A percentile compares a stretch with the other conserved stretches of the same genome.
Evolutionary conservation across 2,329 filamentous ascomycete genomes (phyloP).

Genomic region (Lomentospora prolificans): DNA sequence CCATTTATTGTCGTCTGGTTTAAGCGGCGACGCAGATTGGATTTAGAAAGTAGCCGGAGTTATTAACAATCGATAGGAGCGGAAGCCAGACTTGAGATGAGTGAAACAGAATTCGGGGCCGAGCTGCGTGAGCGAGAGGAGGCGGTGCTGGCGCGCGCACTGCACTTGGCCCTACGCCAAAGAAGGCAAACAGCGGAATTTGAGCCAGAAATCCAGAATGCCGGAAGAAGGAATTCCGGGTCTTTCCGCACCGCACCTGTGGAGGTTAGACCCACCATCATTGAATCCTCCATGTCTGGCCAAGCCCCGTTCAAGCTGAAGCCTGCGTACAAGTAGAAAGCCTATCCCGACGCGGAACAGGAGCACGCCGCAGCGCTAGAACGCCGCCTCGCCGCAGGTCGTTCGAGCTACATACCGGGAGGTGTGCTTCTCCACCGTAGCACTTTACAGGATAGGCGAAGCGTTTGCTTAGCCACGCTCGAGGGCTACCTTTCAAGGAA

Average conservation of each 20-base stretch:
- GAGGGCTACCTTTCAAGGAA: no score
- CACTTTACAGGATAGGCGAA: background rate
- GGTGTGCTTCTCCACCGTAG: no score
- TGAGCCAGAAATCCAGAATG: background rate
- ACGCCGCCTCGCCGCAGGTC: no score
- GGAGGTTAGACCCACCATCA: background rate
- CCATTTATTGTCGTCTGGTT: no score
- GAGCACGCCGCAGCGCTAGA: no score
- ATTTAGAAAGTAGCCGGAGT: no score
- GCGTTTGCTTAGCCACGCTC: background rate
- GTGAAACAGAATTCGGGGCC: no score
- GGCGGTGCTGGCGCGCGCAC: background rate
- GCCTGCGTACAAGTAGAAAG: background rate
- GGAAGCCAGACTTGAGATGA: no score
- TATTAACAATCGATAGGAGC: no score
- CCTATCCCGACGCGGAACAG: background rate
- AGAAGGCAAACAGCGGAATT: background rate
- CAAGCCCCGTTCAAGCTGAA: background rate
- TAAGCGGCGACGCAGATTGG: no score
- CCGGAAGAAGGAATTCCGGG: background rate
- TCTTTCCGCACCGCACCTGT: background rate
- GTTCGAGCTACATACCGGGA: no score
- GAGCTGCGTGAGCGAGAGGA: background rate
- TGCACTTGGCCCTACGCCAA: background rate
- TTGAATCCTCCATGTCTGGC: background rate